These are phyloP conservation scores for Xerophyta viscosa DNA, from an alignment of 106 monocot genomes.

Conservation along the genomic window DNA sequence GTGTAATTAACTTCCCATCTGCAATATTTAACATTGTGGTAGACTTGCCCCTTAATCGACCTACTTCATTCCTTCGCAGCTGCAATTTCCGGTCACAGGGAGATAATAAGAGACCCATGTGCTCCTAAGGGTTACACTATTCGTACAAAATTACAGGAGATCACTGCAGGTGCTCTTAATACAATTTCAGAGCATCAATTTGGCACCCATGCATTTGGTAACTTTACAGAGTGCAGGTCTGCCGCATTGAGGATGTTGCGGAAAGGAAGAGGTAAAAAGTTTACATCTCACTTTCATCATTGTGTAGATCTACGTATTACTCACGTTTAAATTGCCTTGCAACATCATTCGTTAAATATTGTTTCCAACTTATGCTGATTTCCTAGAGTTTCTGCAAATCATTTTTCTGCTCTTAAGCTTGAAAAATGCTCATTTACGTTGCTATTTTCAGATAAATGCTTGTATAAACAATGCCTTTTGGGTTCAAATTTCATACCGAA, in stretches of 20 bases:
- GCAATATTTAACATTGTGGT: no score
- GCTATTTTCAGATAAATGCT: slow-evolving; percentile 38
- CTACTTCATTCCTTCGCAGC: slow-evolving; percentile 30
- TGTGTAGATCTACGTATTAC: no score
- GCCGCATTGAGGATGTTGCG: slow-evolving; percentile 47
- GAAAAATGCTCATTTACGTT: not conserved
- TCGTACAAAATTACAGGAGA: slow-evolving; percentile 13
- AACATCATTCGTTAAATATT: no score
- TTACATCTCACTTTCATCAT: no score
- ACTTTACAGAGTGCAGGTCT: slow-evolving; percentile 78
- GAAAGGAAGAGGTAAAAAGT: slow-evolving; percentile 48
- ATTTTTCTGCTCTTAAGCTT: no score
- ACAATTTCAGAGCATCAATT: slow-evolving; percentile 9
- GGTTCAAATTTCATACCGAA: slow-evolving; percentile 50
- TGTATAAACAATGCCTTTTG: slow-evolving; percentile 28
- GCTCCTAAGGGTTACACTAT: slow-evolving; percentile 55
- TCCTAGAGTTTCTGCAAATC: no score
- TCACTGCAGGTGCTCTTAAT: slow-evolving; percentile 10
- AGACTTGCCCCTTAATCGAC: no score
- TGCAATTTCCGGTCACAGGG: slow-evolving; percentile 15
- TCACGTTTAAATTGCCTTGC: no score
- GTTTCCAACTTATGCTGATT: no score
- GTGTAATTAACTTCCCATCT: no score
- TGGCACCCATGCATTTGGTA: slow-evolving; percentile 32
- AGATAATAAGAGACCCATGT: slow-evolving; percentile 56